Conservation (phyloP, 208 protist genomes). For the Porcisia hertigi region DNA sequence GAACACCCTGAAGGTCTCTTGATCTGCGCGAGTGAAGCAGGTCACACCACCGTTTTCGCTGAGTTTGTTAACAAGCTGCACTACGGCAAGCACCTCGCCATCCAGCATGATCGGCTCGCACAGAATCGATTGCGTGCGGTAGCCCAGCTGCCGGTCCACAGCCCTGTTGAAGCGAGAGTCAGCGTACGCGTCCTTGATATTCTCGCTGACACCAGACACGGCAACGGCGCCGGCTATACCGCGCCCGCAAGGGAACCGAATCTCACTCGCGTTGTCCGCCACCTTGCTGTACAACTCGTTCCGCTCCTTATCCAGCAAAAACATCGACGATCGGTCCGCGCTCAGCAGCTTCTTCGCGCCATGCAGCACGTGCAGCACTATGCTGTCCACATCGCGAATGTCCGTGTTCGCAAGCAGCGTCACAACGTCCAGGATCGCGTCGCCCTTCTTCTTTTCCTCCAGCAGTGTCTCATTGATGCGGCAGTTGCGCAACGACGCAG, state of each 20-base stretch:
- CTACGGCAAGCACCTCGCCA: too few species aligned
- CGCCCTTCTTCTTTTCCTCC: slow-evolving; percentile 69
- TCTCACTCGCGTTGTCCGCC: slow-evolving; percentile 74
- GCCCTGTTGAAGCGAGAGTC: too few species aligned
- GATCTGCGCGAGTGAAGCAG: too few species aligned
- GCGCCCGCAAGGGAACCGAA: slow-evolving; percentile 70
- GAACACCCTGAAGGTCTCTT: too few species aligned
- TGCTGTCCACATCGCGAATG: slow-evolving; percentile 72
- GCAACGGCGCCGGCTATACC: slow-evolving; percentile 81
- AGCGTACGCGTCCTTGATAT: too few species aligned
- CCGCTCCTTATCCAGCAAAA: slow-evolving; percentile 82
- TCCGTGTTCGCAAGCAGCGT: slow-evolving; percentile 75
- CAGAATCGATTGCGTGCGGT: too few species aligned
- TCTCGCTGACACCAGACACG: slow-evolving; percentile 83
- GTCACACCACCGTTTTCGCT: too few species aligned
- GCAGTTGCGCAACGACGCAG: slow-evolving; percentile 69
- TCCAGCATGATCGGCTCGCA: too few species aligned
- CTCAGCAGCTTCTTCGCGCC: slow-evolving; percentile 72
- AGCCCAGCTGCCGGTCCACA: too few species aligned
- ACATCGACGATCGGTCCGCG: slow-evolving; percentile 74
- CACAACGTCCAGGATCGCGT: slow-evolving; percentile 72
- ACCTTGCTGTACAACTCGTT: slow-evolving; percentile 81
- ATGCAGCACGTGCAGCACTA: slow-evolving; percentile 69
- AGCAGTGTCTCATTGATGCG: slow-evolving; percentile 67
- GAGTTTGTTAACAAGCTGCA: too few species aligned